Conservation (phyloP, 495 filamentous ascomycete species). For the Neurospora terricola region DNA sequence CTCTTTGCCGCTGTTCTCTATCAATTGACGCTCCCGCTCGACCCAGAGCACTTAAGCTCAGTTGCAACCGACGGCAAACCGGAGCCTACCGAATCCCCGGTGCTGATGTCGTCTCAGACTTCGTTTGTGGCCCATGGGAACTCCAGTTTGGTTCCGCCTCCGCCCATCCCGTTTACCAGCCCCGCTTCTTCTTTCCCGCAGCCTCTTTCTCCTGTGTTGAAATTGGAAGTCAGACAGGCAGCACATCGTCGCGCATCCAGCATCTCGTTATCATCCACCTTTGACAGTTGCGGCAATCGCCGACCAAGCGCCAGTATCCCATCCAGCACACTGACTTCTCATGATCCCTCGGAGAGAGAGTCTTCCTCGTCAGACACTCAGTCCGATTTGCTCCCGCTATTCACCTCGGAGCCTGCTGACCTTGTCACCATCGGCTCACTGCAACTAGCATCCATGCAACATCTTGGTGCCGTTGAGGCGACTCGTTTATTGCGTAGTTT, state of each 20-base stretch:
- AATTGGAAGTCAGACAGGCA: slow-evolving; percentile 1
- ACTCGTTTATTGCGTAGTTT: slow-evolving; percentile 9
- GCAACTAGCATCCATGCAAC: slow-evolving; percentile 19
- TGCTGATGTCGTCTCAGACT: neutral
- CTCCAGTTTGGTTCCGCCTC: neutral
- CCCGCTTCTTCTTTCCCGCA: neutral
- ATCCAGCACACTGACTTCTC: neutral
- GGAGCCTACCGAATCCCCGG: neutral
- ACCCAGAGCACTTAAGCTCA: neutral
- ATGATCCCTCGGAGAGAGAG: neutral
- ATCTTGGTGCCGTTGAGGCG: slow-evolving; percentile 12
- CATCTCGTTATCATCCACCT: neutral
- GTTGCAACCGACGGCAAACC: neutral
- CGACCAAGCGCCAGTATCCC: neutral
- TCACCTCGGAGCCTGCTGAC: slow-evolving; percentile 15
- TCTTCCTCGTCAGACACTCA: neutral
- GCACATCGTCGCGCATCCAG: slow-evolving; percentile 3
- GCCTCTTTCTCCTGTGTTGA: slow-evolving; percentile 5
- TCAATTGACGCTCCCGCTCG: slow-evolving; percentile 8
- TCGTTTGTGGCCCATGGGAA: neutral
- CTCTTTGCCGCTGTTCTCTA: slow-evolving; percentile 15
- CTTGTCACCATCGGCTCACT: slow-evolving; percentile 20
- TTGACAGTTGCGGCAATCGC: slow-evolving; percentile 1
- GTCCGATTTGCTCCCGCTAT: slow-evolving; percentile 7
- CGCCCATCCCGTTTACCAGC: neutral